Conservation (phyloP, 148 eudicot genomes). For the Fagopyrum homotropicum region DNA sequence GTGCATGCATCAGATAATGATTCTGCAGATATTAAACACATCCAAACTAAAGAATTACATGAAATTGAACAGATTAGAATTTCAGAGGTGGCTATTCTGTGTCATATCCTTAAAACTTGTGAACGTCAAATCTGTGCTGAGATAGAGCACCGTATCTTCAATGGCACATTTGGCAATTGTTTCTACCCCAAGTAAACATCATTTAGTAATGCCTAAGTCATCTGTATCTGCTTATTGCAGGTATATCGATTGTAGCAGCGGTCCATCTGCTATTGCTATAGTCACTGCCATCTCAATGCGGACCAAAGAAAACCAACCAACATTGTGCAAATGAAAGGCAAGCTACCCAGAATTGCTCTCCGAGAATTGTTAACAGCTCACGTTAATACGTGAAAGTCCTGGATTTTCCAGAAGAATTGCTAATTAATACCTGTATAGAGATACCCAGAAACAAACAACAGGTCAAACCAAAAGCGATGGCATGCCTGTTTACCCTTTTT, state of each 20-base stretch:
- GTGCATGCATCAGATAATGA: not conserved
- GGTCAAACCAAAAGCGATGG: slow-evolving; percentile 10
- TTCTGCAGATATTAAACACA: not conserved
- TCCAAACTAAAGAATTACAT: not conserved
- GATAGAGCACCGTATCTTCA: too few species aligned
- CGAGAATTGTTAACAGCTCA: not conserved
- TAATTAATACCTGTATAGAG: slow-evolving; percentile 4
- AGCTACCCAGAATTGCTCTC: not conserved
- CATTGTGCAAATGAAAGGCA: not conserved
- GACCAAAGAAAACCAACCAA: too few species aligned
- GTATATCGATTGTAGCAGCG: not conserved
- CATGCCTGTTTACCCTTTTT: not conserved
- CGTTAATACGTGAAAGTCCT: not conserved
- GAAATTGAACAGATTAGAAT: too few species aligned
- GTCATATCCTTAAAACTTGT: too few species aligned
- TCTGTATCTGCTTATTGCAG: not conserved
- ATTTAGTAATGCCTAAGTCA: not conserved
- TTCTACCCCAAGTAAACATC: not conserved
- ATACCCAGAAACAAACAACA: not conserved
- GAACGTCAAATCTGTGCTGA: too few species aligned
- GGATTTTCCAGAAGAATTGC: not conserved
- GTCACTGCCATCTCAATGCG: not conserved
- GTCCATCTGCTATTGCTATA: not conserved
- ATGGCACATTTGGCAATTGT: not conserved
- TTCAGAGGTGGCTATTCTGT: not conserved